Evolutionary conservation across 176 grass and related monocot species (phyloP).

Genomic region (Alloteropsis semialata): DNA sequence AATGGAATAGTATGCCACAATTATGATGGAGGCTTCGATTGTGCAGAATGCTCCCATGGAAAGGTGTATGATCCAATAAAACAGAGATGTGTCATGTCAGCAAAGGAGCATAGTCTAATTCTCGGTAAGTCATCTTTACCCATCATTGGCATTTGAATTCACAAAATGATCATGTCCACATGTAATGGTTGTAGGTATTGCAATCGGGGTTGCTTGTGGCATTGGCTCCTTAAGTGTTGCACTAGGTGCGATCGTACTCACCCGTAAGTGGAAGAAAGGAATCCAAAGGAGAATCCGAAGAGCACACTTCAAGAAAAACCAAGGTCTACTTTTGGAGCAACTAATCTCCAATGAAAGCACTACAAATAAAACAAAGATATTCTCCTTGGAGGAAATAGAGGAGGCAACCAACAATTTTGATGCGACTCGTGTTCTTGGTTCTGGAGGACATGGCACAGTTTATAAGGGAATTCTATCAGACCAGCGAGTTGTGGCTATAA

Average conservation of each 20-base stretch:
- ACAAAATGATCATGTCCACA: not conserved
- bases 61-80: not conserved
- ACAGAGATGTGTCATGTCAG: not conserved
- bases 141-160: no score
- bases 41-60: not conserved
- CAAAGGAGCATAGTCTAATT: not conserved
- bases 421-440: conserved; percentile 25
- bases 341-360: conserved; percentile 15
- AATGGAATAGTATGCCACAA: not conserved
- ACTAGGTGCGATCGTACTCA: not conserved
- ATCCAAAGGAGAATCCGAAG: conserved; percentile 2
- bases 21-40: not conserved
- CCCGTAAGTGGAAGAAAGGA: conserved; percentile 1
- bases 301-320: conserved; percentile 28
- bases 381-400: conserved; percentile 46
- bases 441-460: conserved; percentile 48
- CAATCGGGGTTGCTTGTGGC: conserved; percentile 1
- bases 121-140: not conserved
- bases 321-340: conserved; percentile 19
- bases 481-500: conserved; percentile 39
- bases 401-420: conserved; percentile 50
- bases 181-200: not conserved
- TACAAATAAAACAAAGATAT: conserved; percentile 37
- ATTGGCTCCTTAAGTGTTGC: not conserved
- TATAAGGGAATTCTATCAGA: conserved; percentile 46